A percentile compares a stretch with the other conserved stretches of the same genome.
Conservation (phyloP, 371 early-diverging fungal species). For the Actinomucor elegans region DNA sequence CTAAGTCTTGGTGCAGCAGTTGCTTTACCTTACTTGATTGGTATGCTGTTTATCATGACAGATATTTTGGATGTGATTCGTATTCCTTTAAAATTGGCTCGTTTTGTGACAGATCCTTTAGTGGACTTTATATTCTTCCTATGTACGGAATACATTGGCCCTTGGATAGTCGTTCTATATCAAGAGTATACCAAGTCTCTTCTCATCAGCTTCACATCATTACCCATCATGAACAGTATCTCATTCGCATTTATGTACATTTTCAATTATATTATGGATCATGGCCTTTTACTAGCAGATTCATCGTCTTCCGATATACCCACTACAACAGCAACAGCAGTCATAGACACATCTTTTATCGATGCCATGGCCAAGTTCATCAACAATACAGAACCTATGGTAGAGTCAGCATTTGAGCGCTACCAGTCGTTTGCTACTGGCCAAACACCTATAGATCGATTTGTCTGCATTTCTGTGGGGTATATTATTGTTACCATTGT, state of each 20-base stretch:
- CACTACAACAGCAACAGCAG: not conserved
- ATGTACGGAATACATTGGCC: conserved; percentile 6
- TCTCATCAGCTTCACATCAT: not conserved
- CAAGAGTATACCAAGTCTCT: not conserved
- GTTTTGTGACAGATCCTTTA: conserved; percentile 53
- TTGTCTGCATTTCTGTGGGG: conserved; percentile 35
- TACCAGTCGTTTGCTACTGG: conserved; percentile 41
- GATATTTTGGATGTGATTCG: conserved; percentile 28
- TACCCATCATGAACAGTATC: not conserved
- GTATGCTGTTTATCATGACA: conserved; percentile 49
- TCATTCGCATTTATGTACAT: not conserved
- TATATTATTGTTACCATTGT: conserved; percentile 30
- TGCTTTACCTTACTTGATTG: conserved; percentile 77
- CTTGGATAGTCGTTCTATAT: not conserved
- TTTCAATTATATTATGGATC: not conserved
- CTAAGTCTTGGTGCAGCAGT: conserved; percentile 68
- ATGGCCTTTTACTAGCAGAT: not conserved
- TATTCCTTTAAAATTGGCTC: conserved; percentile 49
- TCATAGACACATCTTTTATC: not conserved
- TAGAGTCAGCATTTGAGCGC: conserved; percentile 11
- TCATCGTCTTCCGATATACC: not conserved
- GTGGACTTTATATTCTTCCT: conserved; percentile 53
- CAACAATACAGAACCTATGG: conserved; percentile 9
- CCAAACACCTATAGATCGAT: conserved; percentile 30
- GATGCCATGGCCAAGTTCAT: not conserved